Evolutionary conservation across 2,329 filamentous ascomycete species (phyloP), one percentile per base, ranked within the genome.

Genomic region (Botrytis porri): DNA sequence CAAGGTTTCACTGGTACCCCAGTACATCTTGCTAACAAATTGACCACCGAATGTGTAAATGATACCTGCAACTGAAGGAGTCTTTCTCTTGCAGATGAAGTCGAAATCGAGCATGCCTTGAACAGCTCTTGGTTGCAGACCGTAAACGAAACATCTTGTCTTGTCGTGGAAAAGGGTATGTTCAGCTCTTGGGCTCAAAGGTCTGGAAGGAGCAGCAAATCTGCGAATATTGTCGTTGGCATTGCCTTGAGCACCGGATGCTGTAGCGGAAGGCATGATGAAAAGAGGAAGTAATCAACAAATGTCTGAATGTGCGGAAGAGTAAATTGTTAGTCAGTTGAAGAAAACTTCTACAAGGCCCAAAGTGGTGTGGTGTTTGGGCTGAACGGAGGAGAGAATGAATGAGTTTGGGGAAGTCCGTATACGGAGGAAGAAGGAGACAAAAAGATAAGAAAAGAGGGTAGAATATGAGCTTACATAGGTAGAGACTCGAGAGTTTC

Each of bases 11-110:
- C 94, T 98, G 82, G 96, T 99, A 82, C 96, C 96, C 96, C 96
- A 99, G 93, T 99, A 99, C 96, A 99, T 98, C 92, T 99, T 99
- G 91, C 94, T 98, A 83, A 99, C 96, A 90, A 99, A 99, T 86
- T 99, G 96, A 79, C 96, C 96, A 83, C 96, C 96, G 82, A 99
- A 99, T 80, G 96, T 98, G 89, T 99, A 99, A 89, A 99, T 98
- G 86, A 99, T 98, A 83, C 95, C 96, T 78, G 96, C 96, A 74
- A 99, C 96, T 74, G 96, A 99, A 77, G 96, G 96, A 75, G 93
- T 97, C 83, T 91, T 89, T 81, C 96, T 93, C 91, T 98, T 98
- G 94, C 96, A 99, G 87, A 99, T 99, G 89, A 98, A 99, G 88
- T 99, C 96, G 84, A 99, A 99, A 85, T 99, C 96, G 83, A 99